Conservation (phyloP, 768 basidiomycete genomes). For the Kwoniella sp. region DNA sequence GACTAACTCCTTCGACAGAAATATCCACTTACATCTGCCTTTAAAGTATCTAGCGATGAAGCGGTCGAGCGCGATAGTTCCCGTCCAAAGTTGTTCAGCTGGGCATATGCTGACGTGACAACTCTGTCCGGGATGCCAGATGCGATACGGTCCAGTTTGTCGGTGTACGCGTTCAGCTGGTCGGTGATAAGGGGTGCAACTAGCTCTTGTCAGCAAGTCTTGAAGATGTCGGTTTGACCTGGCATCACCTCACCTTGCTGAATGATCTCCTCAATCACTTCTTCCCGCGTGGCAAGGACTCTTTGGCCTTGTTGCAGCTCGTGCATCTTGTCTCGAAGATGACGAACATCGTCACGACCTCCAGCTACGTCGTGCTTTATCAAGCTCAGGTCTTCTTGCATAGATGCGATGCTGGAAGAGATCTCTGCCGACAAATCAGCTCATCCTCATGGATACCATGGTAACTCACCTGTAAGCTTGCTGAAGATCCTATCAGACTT, state of each 20-base stretch:
- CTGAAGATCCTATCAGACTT: conserved; percentile 4
- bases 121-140: too few species aligned
- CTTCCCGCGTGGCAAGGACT: conserved; percentile 26
- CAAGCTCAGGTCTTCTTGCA: not conserved
- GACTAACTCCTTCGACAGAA: too few species aligned
- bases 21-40: too few species aligned
- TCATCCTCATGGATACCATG: not conserved
- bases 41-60: not conserved
- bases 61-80: not conserved
- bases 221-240: not conserved
- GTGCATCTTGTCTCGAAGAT: conserved; percentile 29
- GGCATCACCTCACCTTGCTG: conserved; percentile 16
- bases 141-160: conserved; percentile 10
- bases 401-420: not conserved
- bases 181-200: conserved; percentile 23
- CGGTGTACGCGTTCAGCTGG: conserved; percentile 1
- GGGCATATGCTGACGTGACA: not conserved
- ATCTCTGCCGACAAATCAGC: not conserved
- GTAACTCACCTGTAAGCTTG: not conserved
- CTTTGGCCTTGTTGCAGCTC: conserved; percentile 28
- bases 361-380: not conserved
- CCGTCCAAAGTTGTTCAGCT: not conserved
- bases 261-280: conserved; percentile 28
- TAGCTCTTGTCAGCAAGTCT: conserved; percentile 11
- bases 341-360: conserved; percentile 5